phyloP scores from a whole-genome alignment of 169 alveolate species.

The Eimeria brunetti region DNA sequence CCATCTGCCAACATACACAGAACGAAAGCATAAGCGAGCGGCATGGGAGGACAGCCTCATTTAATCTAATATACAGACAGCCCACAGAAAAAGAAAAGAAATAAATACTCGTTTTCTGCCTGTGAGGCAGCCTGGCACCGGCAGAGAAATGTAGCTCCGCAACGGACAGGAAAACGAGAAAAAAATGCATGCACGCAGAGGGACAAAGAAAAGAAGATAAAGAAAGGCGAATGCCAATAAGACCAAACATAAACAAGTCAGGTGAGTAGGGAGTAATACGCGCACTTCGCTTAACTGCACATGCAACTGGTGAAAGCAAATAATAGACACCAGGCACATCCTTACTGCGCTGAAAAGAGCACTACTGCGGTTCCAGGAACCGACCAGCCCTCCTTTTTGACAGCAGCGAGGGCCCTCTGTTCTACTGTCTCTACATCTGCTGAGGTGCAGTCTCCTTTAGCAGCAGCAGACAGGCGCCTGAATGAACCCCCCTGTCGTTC shows the following conservation, averaged over 20 bases:
- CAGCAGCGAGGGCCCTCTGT: neutral
- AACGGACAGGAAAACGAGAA: no score
- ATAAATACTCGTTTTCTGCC: neutral
- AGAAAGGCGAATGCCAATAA: no score
- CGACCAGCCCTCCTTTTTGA: neutral
- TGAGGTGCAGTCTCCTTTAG: slow-evolving; percentile 25
- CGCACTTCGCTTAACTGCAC: no score
- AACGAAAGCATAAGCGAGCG: neutral
- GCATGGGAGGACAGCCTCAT: neutral
- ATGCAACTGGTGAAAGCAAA: neutral
- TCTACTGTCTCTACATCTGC: slow-evolving; percentile 19
- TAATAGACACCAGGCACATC: neutral
- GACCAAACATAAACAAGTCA: no score
- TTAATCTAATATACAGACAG: neutral
- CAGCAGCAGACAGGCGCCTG: slow-evolving; percentile 5
- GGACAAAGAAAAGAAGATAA: no score
- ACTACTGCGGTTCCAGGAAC: slow-evolving; percentile 8
- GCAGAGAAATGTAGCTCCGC: no score
- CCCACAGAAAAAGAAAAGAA: neutral
- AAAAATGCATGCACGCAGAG: no score
- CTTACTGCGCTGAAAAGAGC: slow-evolving; percentile 53
- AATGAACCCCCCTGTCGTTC: slow-evolving; percentile 10
- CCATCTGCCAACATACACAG: slow-evolving; percentile 27
- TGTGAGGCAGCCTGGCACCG: neutral
- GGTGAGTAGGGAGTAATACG: no score